phyloP scores from a whole-genome alignment of 139 green algal genomes.

The Closterium sp. region DNA sequence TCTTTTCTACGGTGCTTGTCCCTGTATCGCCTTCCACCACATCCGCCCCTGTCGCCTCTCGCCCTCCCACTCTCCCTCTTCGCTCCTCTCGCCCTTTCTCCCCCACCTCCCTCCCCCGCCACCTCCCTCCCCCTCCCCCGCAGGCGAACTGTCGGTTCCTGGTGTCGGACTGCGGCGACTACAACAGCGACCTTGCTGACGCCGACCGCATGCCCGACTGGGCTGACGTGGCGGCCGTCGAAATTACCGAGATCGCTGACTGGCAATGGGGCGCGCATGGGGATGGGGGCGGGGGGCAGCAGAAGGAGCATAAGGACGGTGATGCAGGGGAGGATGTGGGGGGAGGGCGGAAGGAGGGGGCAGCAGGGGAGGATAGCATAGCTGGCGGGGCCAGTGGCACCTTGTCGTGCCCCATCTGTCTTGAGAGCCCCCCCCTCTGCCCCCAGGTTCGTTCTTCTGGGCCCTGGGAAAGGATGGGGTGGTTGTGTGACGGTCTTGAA shows the following conservation, averaged over 20 bases:
- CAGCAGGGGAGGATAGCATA: background rate
- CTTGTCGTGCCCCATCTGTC: constrained; percentile 42
- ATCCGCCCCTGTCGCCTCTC: too few species aligned
- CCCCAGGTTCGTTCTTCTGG: constrained; percentile 1
- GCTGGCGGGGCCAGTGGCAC: background rate
- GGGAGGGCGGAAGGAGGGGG: background rate
- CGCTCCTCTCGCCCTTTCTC: too few species aligned
- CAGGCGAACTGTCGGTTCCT: constrained; percentile 53
- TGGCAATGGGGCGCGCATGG: background rate
- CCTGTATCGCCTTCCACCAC: background rate
- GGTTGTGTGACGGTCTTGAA: background rate
- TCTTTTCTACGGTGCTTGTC: background rate
- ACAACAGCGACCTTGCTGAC: constrained; percentile 15
- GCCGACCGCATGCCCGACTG: constrained; percentile 44
- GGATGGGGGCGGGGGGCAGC: background rate
- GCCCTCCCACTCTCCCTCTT: too few species aligned
- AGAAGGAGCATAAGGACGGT: background rate
- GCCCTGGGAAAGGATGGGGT: background rate
- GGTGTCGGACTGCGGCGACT: constrained; percentile 46
- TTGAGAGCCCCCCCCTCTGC: constrained; percentile 33
- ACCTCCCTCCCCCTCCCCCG: too few species aligned
- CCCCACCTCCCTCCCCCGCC: background rate
- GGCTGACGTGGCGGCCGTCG: constrained; percentile 46
- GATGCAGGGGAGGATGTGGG: background rate
- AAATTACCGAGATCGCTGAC: constrained; percentile 6